Evolutionary conservation across 441 rosid species (phyloP).

Genomic region (Eruca vesicaria): DNA sequence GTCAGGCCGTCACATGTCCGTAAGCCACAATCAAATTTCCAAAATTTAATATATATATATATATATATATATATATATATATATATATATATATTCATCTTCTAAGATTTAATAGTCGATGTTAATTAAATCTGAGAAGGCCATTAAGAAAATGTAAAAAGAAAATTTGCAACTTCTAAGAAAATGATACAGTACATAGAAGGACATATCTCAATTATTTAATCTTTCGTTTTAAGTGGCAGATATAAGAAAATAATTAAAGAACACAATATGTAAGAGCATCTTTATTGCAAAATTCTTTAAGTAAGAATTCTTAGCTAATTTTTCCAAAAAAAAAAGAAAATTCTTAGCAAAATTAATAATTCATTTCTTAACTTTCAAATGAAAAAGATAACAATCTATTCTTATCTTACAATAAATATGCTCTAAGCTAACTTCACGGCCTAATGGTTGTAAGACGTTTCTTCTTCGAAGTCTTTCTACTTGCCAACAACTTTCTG

Average conservation of each 20-base stretch:
- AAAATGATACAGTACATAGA: neutral
- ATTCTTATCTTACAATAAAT: no score
- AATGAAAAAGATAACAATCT: no score
- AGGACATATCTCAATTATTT: constrained; percentile 4
- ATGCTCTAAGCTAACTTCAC: constrained; percentile 28
- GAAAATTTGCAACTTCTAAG: neutral
- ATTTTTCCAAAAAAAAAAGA: no score
- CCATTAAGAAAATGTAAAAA: neutral
- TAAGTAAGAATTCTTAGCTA: no score
- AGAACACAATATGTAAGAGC: neutral
- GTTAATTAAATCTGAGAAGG: constrained; percentile 18
- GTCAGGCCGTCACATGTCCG: constrained; percentile 30
- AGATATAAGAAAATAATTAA: constrained; percentile 9
- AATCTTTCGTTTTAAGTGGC: constrained; percentile 9
- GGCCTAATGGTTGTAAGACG: constrained; percentile 6
- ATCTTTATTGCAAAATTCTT: no score
- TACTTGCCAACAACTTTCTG: constrained; percentile 24
- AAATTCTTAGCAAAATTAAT: no score
- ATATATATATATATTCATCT: no score
- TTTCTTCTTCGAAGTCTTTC: constrained; percentile 1
- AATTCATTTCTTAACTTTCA: no score
- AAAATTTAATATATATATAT: no score
- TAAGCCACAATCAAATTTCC: neutral
- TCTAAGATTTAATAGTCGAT: constrained; percentile 1
- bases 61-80: no score